These are phyloP conservation scores for Yarrowia osloensis DNA, from an alignment of 805 yeast genomes.

Conservation along the genomic window DNA sequence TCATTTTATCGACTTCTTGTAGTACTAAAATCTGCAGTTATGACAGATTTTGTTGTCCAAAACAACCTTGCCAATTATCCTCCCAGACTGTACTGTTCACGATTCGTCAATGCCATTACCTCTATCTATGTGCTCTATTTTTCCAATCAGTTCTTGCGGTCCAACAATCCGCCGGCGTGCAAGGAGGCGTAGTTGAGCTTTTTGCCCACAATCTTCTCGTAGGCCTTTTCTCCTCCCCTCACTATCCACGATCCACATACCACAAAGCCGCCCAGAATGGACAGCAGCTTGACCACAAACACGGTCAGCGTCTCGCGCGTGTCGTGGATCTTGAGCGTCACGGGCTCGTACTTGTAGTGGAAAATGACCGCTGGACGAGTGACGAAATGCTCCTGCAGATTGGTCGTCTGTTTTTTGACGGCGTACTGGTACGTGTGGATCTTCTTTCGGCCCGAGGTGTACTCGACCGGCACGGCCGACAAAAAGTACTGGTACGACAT, in stretches of 20 bases:
- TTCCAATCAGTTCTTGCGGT: background rate
- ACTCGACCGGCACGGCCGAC: constrained; percentile 82
- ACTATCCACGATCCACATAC: constrained; percentile 62
- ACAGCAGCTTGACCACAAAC: constrained; percentile 74
- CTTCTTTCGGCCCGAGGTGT: constrained; percentile 47
- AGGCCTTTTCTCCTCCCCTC: constrained; percentile 6
- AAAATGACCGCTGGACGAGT: constrained; percentile 75
- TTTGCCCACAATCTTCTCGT: constrained; percentile 38
- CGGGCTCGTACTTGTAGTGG: constrained; percentile 86
- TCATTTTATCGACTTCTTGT: no score
- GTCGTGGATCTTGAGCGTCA: constrained; percentile 69
- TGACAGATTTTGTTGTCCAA: no score
- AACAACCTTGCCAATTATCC: no score
- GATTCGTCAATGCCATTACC: no score
- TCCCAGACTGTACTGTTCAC: no score
- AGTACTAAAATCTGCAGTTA: no score
- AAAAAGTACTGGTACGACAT: constrained; percentile 60
- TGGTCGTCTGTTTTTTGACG: constrained; percentile 36
- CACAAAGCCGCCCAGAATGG: constrained; percentile 79
- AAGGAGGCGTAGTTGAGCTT: constrained; percentile 19
- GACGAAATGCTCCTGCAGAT: constrained; percentile 38
- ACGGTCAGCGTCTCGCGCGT: constrained; percentile 72
- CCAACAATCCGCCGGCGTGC: background rate
- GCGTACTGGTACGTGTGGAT: constrained; percentile 82
- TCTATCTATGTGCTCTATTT: background rate